Evolutionary conservation across 345 rosid genomes (phyloP), one percentile per base, ranked within the genome.

Genomic region (Turnera subulata): DNA sequence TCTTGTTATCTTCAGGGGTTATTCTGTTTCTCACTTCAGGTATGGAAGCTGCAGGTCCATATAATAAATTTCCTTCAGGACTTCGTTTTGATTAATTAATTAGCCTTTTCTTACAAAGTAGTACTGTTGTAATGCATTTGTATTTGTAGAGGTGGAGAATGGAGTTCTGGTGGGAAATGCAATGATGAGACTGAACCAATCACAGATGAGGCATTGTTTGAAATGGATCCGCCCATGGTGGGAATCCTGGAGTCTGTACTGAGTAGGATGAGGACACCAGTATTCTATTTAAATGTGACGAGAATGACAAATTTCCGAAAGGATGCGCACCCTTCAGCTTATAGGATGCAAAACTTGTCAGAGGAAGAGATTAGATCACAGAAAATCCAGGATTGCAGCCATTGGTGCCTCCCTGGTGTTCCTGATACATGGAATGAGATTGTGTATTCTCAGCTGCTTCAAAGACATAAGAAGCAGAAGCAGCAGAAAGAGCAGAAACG

Each of bases 391-490:
- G 40, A 37, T 37, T 37, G 40, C 40, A 13, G 40, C 13, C 40
- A 37, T 2, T 37, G 40, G 40, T 37, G 40, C 13, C 40, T 37
- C 51, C 49, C 42, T 54, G 47, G 46, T 44, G 19, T n/a, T 12
- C 39, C 62, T 53, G 46, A 18, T 37, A 37, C 40, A 52, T 53
- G 39, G 33, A 42, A 14, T 12, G 17, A 47, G n/a, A 43, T 24
- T 33, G 46, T 21, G 22, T 47, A 21, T 17, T 47, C 20, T 16
- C 22, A 60, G 37, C 46, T 24, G 55, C 50, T n/a, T n/a, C n/a
- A n/a, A n/a, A n/a, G n/a, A n/a, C n/a, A n/a, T n/a, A n/a, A n/a
- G n/a, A n/a, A n/a, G n/a, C n/a, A n/a, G n/a, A n/a, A n/a, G n/a
- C n/a, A n/a, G n/a, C n/a, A n/a, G n/a, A n/a, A n/a, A n/a, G n/a